Base-by-base conservation (phyloP, 148 eudicot species). In the Heliamphora exappendiculata region DNA sequence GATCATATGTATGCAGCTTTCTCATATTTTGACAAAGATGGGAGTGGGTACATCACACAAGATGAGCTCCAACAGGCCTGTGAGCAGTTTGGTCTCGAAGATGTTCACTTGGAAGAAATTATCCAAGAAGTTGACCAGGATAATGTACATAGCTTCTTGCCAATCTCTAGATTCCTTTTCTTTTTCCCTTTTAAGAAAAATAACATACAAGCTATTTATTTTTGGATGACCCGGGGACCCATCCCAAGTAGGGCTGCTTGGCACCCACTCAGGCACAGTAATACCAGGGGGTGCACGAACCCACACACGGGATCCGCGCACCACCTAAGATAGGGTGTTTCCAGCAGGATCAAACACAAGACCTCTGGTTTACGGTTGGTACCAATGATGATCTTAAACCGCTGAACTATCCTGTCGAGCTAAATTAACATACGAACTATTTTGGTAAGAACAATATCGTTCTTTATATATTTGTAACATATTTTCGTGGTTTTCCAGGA, bases 31-130 rank as follows among this genome's bases (percentile, higher is more conserved):
- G 91, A 88, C 78, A 85, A 84, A 75, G 91, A 84, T 79, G 89
- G 87, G 37, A 88, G 87, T 82, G 89, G 91, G 39, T 86, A 84
- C 60, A 88, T 88, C 60, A 86, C 89, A 24, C 76, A 74, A 17
- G 91, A 88, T 39, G 91, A 88, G 83, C 86, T 88, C 67, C 89
- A 88, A 75, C 89, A 86, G 63, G 91, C 86, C 47, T 88, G 91
- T 70, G 79, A 84, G 75, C 82, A 86, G 73, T 88, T 86, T 79
- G 88, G 86, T 70, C 58, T 84, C 11, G 88, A 72, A 64, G 85
- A 88, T 72, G 76, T 73, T 31, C 84, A 85, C 69, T 79, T 86
- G 31, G 89, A 88, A 70, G 91, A 88, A 60, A 88, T 86, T 78
- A 88, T 88, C 49, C 75, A 78, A 7, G 91, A 88, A 82, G 89